Conservation (phyloP, 2,329 filamentous ascomycete genomes). For the Penicillium sp. region DNA sequence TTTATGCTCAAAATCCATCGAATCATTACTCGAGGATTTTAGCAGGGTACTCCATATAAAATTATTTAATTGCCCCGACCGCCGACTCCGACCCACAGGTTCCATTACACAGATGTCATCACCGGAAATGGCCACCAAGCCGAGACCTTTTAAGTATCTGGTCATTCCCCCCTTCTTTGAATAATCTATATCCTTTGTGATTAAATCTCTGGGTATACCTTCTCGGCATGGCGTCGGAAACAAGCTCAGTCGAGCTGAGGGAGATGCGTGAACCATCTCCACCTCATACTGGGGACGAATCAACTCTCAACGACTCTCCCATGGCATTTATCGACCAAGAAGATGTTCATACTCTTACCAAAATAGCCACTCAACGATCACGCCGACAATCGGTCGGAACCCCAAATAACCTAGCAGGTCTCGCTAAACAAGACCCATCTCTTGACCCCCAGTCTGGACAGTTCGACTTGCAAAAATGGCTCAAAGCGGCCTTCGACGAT, state of each 20-base stretch:
- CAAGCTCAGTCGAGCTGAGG: not conserved
- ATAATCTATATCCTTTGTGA: too few relatives aligned
- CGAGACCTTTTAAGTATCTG: not conserved
- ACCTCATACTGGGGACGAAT: not conserved
- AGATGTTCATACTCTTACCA: constrained; percentile 21
- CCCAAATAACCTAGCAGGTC: constrained; percentile 10
- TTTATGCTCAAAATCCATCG: constrained; percentile 11
- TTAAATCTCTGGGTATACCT: too few relatives aligned
- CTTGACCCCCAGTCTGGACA: constrained; percentile 18
- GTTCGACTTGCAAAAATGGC: constrained; percentile 22
- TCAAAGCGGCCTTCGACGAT: constrained; percentile 16
- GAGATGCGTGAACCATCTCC: not conserved
- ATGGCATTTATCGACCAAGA: constrained; percentile 14
- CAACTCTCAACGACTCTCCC: not conserved
- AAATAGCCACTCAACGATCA: constrained; percentile 21
- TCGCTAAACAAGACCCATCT: constrained; percentile 17
- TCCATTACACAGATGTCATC: not conserved
- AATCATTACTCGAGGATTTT: not conserved
- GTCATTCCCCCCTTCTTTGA: not conserved
- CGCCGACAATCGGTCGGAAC: constrained; percentile 13
- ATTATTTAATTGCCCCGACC: not conserved
- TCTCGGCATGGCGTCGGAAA: not conserved
- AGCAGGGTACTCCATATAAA: not conserved
- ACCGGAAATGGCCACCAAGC: not conserved
- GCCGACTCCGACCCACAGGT: not conserved